Evolutionary conservation across 495 filamentous ascomycete genomes (phyloP), one percentile per base, ranked within the genome.

Genomic region (Clohesyomyces aquaticus): DNA sequence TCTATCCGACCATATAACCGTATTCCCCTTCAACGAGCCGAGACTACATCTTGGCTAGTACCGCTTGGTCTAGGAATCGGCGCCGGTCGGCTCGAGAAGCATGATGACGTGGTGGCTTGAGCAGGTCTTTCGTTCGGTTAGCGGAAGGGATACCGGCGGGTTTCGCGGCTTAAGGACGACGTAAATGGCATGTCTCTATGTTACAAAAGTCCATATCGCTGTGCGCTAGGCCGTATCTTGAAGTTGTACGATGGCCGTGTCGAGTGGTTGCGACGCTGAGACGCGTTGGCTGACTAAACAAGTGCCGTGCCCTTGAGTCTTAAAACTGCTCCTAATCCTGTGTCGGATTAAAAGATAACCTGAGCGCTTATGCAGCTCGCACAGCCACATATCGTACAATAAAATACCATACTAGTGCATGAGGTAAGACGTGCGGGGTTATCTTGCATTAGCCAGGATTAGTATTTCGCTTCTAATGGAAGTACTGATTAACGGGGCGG

Each of bases 121-220:
- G 4, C 38, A 48, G 55, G 55, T 59, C 50, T 48, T 59, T 59
- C 41, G 55, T 48, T 59, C 43, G 41, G 55, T 59, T 42, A 48
- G 55, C 55, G 43, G 32, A 56, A 25, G 21, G 55, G 43, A 59
- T 41, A 59, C 43, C 55, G 41, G 55, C 55, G 55, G 41, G 12
- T 48, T 47, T 48, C 43, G 55, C 18, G 26, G 55, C 42, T 59
- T 32, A 16, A 28, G 28, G 50, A 18, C 28, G 50, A 29, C 28
- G 50, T 54, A n/a, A 54, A 47, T 47, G n/a, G 43, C n/a, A 18
- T 47, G n/a, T 47, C 43, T 47, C 43, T 47, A 47, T 47, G 43
- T 47, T 47, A 47, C 43, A 47, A 47, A 47, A 18, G n/a, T 54
- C 22, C 22, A 26, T 54, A 54, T 54, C 50, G 50, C 50, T 54